A percentile compares a stretch with the other conserved stretches of the same genome.
These are phyloP conservation scores for Pythium rishiriense DNA, from an alignment of 352 stramenopile genomes.

Conservation along the genomic window DNA sequence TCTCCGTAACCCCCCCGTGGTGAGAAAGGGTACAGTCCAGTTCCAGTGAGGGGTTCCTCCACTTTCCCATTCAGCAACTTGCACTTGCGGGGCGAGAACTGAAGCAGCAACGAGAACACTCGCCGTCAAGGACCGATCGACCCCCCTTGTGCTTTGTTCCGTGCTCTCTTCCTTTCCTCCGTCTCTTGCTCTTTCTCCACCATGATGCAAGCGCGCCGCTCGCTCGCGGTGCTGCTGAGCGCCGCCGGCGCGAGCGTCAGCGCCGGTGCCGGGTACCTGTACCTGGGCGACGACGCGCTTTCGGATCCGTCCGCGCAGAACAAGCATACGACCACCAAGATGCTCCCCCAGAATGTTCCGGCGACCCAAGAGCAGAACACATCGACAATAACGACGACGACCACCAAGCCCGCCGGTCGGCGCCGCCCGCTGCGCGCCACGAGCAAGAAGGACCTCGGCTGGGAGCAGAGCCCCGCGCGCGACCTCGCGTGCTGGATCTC, in stretches of 20 bases:
- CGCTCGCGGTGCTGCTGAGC: constrained; percentile 51
- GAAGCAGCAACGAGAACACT: neutral
- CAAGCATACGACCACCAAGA: constrained; percentile 20
- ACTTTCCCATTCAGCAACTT: constrained; percentile 19
- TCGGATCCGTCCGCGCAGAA: neutral
- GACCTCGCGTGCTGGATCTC: constrained; percentile 72
- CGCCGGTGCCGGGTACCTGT: constrained; percentile 48
- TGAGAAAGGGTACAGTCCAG: constrained; percentile 8
- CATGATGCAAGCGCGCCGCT: constrained; percentile 55
- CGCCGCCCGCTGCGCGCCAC: constrained; percentile 34
- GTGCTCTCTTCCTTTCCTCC: neutral
- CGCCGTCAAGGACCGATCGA: too few relatives aligned
- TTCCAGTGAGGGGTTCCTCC: neutral
- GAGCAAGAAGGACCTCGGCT: constrained; percentile 56
- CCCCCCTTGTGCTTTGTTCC: neutral
- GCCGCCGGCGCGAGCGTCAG: constrained; percentile 53
- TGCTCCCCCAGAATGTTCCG: constrained; percentile 17
- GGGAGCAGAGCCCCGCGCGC: constrained; percentile 69
- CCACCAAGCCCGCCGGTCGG: constrained; percentile 7
- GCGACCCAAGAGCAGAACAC: too few relatives aligned
- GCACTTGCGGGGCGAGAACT: constrained; percentile 3
- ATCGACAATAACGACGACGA: too few relatives aligned
- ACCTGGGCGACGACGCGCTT: constrained; percentile 43
- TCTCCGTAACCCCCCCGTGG: neutral
- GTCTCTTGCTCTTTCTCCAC: neutral